phyloP scores from a whole-genome alignment of 495 filamentous ascomycete genomes.

The Penicillium bovifimosum region DNA sequence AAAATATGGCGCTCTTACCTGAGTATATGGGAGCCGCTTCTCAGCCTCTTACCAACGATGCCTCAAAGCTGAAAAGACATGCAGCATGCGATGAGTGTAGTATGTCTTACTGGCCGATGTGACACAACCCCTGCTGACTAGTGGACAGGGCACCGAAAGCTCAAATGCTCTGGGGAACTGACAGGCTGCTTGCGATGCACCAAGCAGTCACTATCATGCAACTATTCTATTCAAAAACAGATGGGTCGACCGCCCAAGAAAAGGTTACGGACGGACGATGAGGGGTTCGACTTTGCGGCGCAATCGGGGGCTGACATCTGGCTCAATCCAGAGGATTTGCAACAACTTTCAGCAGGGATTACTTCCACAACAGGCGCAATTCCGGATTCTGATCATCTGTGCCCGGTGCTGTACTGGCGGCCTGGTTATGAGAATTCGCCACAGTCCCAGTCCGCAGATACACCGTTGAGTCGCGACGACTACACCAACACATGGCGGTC shows the following conservation, averaged over 20 bases:
- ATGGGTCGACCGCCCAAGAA: conserved; percentile 48
- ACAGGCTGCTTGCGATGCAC: conserved; percentile 39
- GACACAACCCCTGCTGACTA: conserved; percentile 14
- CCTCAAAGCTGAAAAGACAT: conserved; percentile 29
- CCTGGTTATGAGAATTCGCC: conserved; percentile 7
- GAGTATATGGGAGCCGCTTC: neutral
- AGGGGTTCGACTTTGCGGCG: conserved; percentile 12
- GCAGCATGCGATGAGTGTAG: conserved; percentile 43
- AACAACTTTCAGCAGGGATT: conserved; percentile 11
- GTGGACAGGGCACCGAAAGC: conserved; percentile 38
- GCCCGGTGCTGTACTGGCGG: conserved; percentile 24
- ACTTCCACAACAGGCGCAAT: conserved; percentile 1
- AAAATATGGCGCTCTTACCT: neutral
- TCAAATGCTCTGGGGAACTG: conserved; percentile 46
- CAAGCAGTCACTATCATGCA: conserved; percentile 38
- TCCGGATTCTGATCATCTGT: conserved; percentile 21
- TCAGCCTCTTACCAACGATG: neutral
- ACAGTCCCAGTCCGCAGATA: conserved; percentile 17
- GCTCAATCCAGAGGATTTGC: conserved; percentile 19
- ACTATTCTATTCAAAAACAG: conserved; percentile 44
- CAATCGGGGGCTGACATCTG: conserved; percentile 18
- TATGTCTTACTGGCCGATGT: conserved; percentile 13
- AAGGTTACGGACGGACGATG: conserved; percentile 31
- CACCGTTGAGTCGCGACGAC: conserved; percentile 21
- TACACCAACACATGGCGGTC: conserved; percentile 28